These are phyloP conservation scores for Periconia digitata DNA, from an alignment of 2,329 filamentous ascomycete species.

Conservation along the genomic window DNA sequence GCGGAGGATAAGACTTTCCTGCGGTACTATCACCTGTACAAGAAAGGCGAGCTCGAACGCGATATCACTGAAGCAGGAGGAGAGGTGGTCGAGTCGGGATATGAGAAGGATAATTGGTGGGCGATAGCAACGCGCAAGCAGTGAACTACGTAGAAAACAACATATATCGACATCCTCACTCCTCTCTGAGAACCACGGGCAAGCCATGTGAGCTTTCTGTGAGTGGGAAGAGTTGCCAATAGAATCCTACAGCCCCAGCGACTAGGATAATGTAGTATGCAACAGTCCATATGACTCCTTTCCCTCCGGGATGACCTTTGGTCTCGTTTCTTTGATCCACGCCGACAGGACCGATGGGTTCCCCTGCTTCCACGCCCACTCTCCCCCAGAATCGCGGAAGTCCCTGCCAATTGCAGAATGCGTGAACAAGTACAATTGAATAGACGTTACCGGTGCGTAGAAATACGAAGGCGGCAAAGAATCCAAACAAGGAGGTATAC, in stretches of 20 bases:
- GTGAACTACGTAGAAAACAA: neutral
- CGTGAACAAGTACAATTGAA: constrained; percentile 74
- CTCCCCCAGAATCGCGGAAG: constrained; percentile 83
- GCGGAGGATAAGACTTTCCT: constrained; percentile 66
- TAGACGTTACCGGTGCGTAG: constrained; percentile 80
- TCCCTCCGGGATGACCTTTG: constrained; percentile 35
- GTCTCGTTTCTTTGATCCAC: constrained; percentile 38
- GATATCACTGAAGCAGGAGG: constrained; percentile 77
- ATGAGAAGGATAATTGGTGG: constrained; percentile 99
- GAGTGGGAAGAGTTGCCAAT: constrained; percentile 67
- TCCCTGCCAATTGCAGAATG: constrained; percentile 91
- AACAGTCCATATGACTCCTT: constrained; percentile 65
- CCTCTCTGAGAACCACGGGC: constrained; percentile 21
- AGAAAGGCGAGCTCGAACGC: constrained; percentile 79
- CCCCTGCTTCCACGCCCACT: constrained; percentile 58
- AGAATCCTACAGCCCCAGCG: constrained; percentile 71
- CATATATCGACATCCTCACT: constrained; percentile 3
- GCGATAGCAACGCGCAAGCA: constrained; percentile 58
- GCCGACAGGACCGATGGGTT: constrained; percentile 41
- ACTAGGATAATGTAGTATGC: constrained; percentile 79
- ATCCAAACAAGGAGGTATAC: constrained; percentile 92
- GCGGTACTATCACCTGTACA: constrained; percentile 93
- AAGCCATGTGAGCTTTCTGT: constrained; percentile 65
- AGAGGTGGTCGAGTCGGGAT: constrained; percentile 74
- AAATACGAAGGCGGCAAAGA: constrained; percentile 88